phyloP scores from a whole-genome alignment of 31 red algal genomes.

The Odonthalia washingtoniensis region DNA sequence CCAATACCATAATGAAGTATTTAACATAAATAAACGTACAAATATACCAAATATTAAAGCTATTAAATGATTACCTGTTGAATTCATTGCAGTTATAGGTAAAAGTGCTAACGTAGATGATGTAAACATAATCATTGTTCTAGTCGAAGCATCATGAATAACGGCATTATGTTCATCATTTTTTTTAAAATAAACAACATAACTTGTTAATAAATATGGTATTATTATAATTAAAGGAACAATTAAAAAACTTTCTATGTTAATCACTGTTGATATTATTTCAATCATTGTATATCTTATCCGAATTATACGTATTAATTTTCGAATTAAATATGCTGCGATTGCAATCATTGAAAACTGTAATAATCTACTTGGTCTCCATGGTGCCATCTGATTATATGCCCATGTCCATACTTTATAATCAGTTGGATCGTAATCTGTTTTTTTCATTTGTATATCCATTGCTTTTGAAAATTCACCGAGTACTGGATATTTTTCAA shows the following conservation, averaged over 20 bases:
- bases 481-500: conserved; percentile 26
- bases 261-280: conserved; percentile 15
- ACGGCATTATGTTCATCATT: conserved; percentile 4
- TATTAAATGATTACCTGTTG: conserved; percentile 18
- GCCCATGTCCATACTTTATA: conserved; percentile 55
- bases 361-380: conserved; percentile 19
- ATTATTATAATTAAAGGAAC: neutral
- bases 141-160: conserved; percentile 26
- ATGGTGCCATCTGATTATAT: conserved; percentile 35
- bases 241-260: conserved; percentile 10
- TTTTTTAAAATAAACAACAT: conserved; percentile 1
- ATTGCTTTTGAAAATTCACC: conserved; percentile 30
- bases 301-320: conserved; percentile 11
- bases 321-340: conserved; percentile 2
- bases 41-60: conserved; percentile 33
- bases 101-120: conserved; percentile 44
- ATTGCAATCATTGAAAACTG: conserved; percentile 11
- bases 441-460: conserved; percentile 15
- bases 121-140: conserved; percentile 45
- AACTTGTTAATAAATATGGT: neutral
- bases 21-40: conserved; percentile 40
- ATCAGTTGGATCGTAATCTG: conserved; percentile 60
- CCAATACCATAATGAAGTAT: conserved; percentile 55
- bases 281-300: neutral
- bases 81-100: conserved; percentile 18